These are phyloP conservation scores for Chloris gayana DNA, from an alignment of 176 grass and related monocot species.

Conservation along the genomic window DNA sequence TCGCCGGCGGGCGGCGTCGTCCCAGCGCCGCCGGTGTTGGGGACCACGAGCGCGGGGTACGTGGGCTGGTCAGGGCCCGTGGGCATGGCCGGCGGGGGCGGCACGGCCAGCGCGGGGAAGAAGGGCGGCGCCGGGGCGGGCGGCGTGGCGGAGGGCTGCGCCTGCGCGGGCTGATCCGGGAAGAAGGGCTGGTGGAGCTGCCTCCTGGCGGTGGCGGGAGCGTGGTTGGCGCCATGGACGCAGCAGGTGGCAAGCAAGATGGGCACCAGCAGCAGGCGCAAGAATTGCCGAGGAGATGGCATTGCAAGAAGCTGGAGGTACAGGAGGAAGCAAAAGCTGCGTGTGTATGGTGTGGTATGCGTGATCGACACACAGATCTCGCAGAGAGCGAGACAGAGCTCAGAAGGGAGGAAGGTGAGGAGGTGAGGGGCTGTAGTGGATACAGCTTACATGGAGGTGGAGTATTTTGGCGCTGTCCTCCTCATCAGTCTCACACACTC, in stretches of 20 bases:
- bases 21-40: slow-evolving; percentile 39
- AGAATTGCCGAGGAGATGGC: slow-evolving; percentile 38
- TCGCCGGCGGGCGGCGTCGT: slow-evolving; percentile 54
- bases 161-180: slow-evolving; percentile 39
- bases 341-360: slow-evolving; percentile 6
- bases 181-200: slow-evolving; percentile 70
- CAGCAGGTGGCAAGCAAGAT: slow-evolving; percentile 45
- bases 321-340: slow-evolving; percentile 28
- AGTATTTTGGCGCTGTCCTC: slow-evolving; percentile 35
- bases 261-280: slow-evolving; percentile 35
- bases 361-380: slow-evolving; percentile 31
- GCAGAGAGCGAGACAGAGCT: neutral
- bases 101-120: slow-evolving; percentile 45
- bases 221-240: slow-evolving; percentile 27
- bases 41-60: slow-evolving; percentile 46
- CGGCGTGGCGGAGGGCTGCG: slow-evolving; percentile 18
- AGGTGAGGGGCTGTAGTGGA: slow-evolving; percentile 42
- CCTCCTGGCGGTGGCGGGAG: slow-evolving; percentile 33
- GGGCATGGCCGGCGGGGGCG: slow-evolving; percentile 39
- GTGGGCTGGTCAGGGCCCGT: slow-evolving; percentile 46
- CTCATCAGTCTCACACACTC: neutral
- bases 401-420: neutral
- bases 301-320: slow-evolving; percentile 2
- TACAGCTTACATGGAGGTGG: slow-evolving; percentile 56
- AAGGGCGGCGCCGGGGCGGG: slow-evolving; percentile 38